Percentiles rank a stretch among this genome's conserved stretches.
Evolutionary conservation across 371 early-diverging fungal species (phyloP).

Genomic region (Mortierella sp.): DNA sequence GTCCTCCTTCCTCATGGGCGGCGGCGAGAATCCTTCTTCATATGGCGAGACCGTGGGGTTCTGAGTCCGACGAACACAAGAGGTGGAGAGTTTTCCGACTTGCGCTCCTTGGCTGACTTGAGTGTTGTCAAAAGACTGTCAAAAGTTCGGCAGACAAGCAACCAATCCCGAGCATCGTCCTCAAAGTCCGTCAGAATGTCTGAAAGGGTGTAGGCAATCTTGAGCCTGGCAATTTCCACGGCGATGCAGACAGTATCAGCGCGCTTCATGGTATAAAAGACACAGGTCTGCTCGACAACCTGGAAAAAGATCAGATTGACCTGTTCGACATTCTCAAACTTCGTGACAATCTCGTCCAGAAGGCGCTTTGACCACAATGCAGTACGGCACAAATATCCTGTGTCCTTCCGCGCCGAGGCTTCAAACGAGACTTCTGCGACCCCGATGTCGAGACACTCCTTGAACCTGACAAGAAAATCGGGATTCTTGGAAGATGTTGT

Average conservation of each 20-base stretch:
- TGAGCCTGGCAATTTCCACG: conserved; percentile 20
- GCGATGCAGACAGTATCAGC: conserved; percentile 27
- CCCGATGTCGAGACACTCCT: conserved; percentile 21
- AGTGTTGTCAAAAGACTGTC: conserved; percentile 25
- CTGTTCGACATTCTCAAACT: conserved; percentile 19
- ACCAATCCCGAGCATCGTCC: conserved; percentile 23
- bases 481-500: conserved; percentile 14
- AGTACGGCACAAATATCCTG: conserved; percentile 21
- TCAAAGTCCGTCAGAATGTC: conserved; percentile 21
- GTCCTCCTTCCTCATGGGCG: no score
- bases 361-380: conserved; percentile 31
- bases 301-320: conserved; percentile 25
- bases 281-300: conserved; percentile 19
- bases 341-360: conserved; percentile 28
- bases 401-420: conserved; percentile 13
- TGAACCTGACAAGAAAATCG: conserved; percentile 17
- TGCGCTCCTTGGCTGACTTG: conserved; percentile 19
- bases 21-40: no score
- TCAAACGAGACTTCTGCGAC: conserved; percentile 27
- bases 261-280: conserved; percentile 28
- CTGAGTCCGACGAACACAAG: conserved; percentile 19
- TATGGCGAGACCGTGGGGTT: neutral
- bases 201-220: conserved; percentile 27
- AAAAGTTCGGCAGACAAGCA: conserved; percentile 26
- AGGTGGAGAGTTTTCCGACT: neutral